Base-by-base conservation (phyloP, 805 yeast species). In the Wickerhamiella domercqiae region DNA sequence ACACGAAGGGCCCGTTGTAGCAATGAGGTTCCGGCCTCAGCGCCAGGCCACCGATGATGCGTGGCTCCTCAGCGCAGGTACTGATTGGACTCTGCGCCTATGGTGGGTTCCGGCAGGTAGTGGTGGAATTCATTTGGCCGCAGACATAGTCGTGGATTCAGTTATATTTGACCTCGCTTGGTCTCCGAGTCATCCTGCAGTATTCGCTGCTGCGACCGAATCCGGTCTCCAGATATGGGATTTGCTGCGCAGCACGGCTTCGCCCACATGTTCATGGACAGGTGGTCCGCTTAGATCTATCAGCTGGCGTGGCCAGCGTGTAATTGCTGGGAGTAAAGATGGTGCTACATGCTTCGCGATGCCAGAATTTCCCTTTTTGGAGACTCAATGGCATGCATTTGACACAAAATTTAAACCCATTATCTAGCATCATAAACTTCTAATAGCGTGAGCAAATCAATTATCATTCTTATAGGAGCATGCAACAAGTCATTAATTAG, bases 41-140 rank as follows among this genome's bases (percentile, higher is more conserved):
- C 18, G 33, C 6, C 18, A 13, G 16, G 33, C 16, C 19, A 16
- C 33, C 7, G 16, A n/a, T 17, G 33, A 30, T 17, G 33, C 21
- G 5, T 30, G 33, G 33, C 36, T 45, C 21, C 17, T 37, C 5
- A 44, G 47, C 25, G 40, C 39, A n/a, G 48, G 42, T 3, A 34
- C 39, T 17, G 48, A 45, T 35, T 45, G 46, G 47, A 15, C 30
- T 7, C 14, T 44, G 26, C 25, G 36, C 14, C 14, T 40, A 16
- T 45, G 48, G 48, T 21, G n/a, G n/a, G 39, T 28, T 11, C 47
- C 35, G 34, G 5, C 13, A 13, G 6, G n/a, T 14, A 31, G 15
- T 20, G 14, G 29, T 20, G 40, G 37, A 2, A n/a, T 18, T 2
- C 24, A 21, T 9, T 25, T 25, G 25, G 31, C 17, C 3, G 22